Base-by-base conservation (phyloP, 202 grass and related monocot genomes). In the Hordeum pubiflorum region DNA sequence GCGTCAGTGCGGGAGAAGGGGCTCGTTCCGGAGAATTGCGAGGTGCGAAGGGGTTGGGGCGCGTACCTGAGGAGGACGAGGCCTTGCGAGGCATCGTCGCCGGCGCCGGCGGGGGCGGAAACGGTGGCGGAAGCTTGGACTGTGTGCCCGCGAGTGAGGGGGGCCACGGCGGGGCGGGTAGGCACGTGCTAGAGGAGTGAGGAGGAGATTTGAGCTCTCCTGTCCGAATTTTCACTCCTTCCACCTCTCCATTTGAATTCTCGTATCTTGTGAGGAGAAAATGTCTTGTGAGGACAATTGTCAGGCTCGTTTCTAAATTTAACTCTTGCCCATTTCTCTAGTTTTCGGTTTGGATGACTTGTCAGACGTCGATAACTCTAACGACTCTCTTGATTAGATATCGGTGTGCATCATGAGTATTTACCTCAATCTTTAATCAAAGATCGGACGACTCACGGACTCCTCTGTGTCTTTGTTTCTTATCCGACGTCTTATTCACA, bases 31-130 rank as follows among this genome's bases (percentile, higher is more conserved):
- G 43, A 36, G 73, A 76, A 72, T 65, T 46, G 72, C 77, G 54
- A 83, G 38, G 43, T 40, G 65, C 72, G 13, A 23, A 20, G 26
- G 17, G 46, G 31, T 39, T n/a, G 78, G 31, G 75, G 55, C 63
- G 68, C 81, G 71, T 79, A 94, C 92, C 92, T 91, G 89, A 46
- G 84, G 69, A 84, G 60, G 91, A 74, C 5, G 85, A 48, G 36
- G 89, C 85, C 68, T 91, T 90, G 83, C 92, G 91, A 88, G 92
- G 92, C 92, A 94, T 94, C 91, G 89, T 82, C 80, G 79, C 69
- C 69, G 80, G 85, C 78, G 34, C 44, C 24, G 88, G 74, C 58
- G 82, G 65, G 23, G 78, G 82, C 59, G 78, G 83, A 62, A 38
- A 57, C 54, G 44, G 73, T n/a, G 63, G 57, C 11, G 73, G 65